A percentile compares a stretch with the other conserved stretches of the same genome.
Evolutionary conservation across 768 basidiomycete species (phyloP).

Genomic region (Phlegmacium glaucopus): DNA sequence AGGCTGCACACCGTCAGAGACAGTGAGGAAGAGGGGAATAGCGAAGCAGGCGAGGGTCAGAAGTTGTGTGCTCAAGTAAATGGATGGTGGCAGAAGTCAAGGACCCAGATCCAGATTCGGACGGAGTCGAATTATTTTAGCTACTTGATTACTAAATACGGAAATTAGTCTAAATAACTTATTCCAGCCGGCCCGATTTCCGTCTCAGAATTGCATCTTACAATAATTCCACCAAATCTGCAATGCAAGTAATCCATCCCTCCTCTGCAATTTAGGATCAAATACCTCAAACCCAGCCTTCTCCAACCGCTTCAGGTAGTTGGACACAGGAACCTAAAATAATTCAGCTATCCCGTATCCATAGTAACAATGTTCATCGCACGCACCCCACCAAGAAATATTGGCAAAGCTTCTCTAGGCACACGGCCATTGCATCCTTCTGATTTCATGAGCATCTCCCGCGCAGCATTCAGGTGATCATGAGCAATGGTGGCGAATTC

Average conservation of each 20-base stretch:
- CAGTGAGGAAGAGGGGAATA: constrained; percentile 11
- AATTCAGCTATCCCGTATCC: constrained; percentile 16
- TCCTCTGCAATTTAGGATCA: constrained; percentile 53
- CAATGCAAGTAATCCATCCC: constrained; percentile 80
- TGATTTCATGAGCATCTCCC: constrained; percentile 56
- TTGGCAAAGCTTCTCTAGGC: constrained; percentile 58
- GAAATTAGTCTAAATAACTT: constrained; percentile 23
- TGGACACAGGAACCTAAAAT: constrained; percentile 61
- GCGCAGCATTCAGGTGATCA: constrained; percentile 74
- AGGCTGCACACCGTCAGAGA: constrained; percentile 8
- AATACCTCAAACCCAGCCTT: constrained; percentile 71
- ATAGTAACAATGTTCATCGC: constrained; percentile 16
- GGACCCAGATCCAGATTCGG: constrained; percentile 32
- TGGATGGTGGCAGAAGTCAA: constrained; percentile 27
- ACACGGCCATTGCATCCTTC: constrained; percentile 46
- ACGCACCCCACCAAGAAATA: constrained; percentile 73
- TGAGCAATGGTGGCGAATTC: constrained; percentile 81
- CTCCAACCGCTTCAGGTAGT: constrained; percentile 65
- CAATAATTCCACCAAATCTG: constrained; percentile 50
- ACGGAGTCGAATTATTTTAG: constrained; percentile 48
- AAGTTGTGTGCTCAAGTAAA: constrained; percentile 15
- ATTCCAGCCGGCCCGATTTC: constrained; percentile 5
- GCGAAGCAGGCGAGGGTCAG: constrained; percentile 13
- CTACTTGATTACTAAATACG: constrained; percentile 31
- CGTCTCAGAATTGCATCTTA: constrained; percentile 34